phyloP scores from a whole-genome alignment of 371 early-diverging fungal species.

The Mucor racemosus region DNA sequence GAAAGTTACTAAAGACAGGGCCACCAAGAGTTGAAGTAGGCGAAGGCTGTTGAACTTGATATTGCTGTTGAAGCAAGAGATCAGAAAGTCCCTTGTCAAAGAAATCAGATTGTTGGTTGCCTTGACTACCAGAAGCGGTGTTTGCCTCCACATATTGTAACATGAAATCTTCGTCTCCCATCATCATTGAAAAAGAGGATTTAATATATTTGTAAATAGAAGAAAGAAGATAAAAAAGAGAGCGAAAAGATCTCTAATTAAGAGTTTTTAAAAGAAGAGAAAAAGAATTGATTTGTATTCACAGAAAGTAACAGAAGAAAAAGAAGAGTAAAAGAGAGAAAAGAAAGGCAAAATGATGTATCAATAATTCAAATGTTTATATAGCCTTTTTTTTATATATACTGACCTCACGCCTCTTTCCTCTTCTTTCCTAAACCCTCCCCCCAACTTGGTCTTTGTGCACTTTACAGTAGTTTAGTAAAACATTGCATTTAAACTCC shows the following conservation, averaged over 20 bases:
- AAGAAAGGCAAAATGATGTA: conserved; percentile 6
- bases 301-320: conserved; percentile 5
- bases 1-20: conserved; percentile 29
- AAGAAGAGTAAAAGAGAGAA: conserved; percentile 9
- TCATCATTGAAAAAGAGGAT: background rate
- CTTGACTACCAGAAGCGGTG: background rate
- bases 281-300: conserved; percentile 4
- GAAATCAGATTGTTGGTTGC: conserved; percentile 7
- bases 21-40: conserved; percentile 28
- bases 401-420: conserved; percentile 6
- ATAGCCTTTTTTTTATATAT: conserved; percentile 4
- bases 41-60: conserved; percentile 1
- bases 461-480: conserved; percentile 4
- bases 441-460: background rate
- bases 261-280: background rate
- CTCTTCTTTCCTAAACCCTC: conserved; percentile 6
- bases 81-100: conserved; percentile 24
- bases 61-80: conserved; percentile 18
- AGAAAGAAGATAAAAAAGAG: conserved; percentile 7
- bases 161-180: conserved; percentile 16
- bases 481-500: background rate
- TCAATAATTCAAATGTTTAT: conserved; percentile 7
- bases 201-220: background rate
- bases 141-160: conserved; percentile 14
- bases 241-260: background rate